A percentile compares a stretch with the other conserved stretches of the same genome.
These are phyloP conservation scores for Dryas integrifolia DNA, from an alignment of 331 rosid species.

Conservation along the genomic window DNA sequence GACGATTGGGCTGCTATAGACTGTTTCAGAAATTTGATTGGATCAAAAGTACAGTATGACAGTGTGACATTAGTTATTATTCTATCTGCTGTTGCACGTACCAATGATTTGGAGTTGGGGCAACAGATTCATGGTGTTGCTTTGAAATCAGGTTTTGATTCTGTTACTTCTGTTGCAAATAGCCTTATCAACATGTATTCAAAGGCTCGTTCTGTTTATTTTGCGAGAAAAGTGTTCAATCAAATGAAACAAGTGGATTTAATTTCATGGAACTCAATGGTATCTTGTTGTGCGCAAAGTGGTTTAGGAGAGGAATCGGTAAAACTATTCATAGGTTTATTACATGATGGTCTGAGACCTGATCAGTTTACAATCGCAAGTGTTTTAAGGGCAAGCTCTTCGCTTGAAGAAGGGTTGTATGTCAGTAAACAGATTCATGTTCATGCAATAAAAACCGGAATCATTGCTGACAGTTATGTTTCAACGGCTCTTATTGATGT, in stretches of 20 bases:
- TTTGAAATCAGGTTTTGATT: conserved; percentile 45
- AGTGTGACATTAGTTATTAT: conserved; percentile 46
- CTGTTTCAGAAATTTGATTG: conserved; percentile 48
- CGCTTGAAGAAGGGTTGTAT: conserved; percentile 43
- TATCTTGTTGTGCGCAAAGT: conserved; percentile 54
- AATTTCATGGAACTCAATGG: conserved; percentile 80
- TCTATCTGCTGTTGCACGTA: conserved; percentile 45
- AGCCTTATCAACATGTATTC: conserved; percentile 70
- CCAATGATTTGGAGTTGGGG: conserved; percentile 46
- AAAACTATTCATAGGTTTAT: conserved; percentile 40
- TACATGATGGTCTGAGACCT: conserved; percentile 47
- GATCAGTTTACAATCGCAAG: conserved; percentile 74
- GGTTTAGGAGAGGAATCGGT: conserved; percentile 55
- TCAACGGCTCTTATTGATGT: conserved; percentile 67
- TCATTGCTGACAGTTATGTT: conserved; percentile 54
- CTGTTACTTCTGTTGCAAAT: conserved; percentile 53
- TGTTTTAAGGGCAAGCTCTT: conserved; percentile 63
- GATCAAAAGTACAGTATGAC: conserved; percentile 44
- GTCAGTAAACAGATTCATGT: conserved; percentile 57
- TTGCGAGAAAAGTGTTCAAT: conserved; percentile 47
- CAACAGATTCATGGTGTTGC: conserved; percentile 57
- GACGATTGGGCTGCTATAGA: conserved; percentile 51
- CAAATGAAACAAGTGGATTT: conserved; percentile 57
- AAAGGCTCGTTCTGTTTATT: conserved; percentile 44
- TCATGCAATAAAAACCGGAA: conserved; percentile 48